Percentiles rank a stretch among this genome's conserved stretches.
These are phyloP conservation scores for Magnaporthales sp. DNA, from an alignment of 2,329 filamentous ascomycete species.

Conservation along the genomic window DNA sequence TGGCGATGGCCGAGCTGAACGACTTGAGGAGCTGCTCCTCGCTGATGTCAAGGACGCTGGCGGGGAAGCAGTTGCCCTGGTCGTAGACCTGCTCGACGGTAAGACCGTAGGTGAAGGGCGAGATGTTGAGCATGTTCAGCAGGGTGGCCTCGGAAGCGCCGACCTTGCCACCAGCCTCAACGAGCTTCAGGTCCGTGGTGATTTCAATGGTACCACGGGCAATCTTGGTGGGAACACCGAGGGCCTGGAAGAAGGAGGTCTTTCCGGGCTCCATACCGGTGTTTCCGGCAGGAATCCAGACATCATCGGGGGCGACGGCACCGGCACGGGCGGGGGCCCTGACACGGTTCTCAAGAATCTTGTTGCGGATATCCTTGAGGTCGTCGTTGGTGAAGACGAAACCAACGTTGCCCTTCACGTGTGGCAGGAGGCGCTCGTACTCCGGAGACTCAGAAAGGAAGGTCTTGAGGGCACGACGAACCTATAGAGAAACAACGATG, in stretches of 20 bases:
- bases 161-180: conserved; percentile 88
- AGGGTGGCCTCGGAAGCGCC: conserved; percentile 97
- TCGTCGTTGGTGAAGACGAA: conserved; percentile 99
- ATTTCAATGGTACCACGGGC: conserved; percentile 99
- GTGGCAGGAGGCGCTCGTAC: conserved; percentile 95
- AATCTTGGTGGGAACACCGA: conserved; percentile 99
- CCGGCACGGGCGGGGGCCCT: conserved; percentile 96
- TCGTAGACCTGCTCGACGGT: conserved; percentile 95
- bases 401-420: conserved; percentile 95
- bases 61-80: conserved; percentile 84
- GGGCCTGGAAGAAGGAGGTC: conserved; percentile 99
- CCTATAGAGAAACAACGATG: conserved; percentile 34
- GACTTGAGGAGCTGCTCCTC: conserved; percentile 87
- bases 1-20: conserved; percentile 72
- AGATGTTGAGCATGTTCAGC: conserved; percentile 99
- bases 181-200: conserved; percentile 93
- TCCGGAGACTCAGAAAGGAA: conserved; percentile 86
- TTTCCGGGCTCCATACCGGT: conserved; percentile 99
- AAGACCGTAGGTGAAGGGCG: conserved; percentile 99
- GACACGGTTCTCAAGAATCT: conserved; percentile 95
- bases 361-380: conserved; percentile 84
- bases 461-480: conserved; percentile 94
- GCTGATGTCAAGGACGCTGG: conserved; percentile 82
- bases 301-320: conserved; percentile 87
- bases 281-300: conserved; percentile 95